These are phyloP conservation scores for Circinella umbellata DNA, from an alignment of 371 early-diverging fungal species.

Conservation along the genomic window DNA sequence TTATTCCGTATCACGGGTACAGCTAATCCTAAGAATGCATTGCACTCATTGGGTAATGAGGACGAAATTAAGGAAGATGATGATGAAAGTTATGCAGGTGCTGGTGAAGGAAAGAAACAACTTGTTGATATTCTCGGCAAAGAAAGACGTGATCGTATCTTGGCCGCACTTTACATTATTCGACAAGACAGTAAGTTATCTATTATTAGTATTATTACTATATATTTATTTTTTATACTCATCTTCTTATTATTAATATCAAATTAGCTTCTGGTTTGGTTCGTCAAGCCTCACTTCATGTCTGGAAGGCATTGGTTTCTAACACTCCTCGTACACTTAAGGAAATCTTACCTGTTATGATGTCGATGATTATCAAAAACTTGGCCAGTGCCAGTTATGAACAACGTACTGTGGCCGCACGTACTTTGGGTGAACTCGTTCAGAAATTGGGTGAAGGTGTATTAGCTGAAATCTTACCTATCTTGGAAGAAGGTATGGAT, in stretches of 20 bases:
- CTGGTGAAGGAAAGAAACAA: conserved; percentile 72
- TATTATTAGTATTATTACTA: not conserved
- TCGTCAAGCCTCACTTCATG: conserved; percentile 86
- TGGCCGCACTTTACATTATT: conserved; percentile 93
- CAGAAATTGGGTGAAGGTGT: conserved; percentile 93
- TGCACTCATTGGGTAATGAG: conserved; percentile 46
- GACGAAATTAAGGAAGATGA: conserved; percentile 54
- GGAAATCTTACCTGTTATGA: conserved; percentile 89
- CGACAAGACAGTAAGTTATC: conserved; percentile 69
- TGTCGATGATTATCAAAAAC: conserved; percentile 83
- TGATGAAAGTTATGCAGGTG: conserved; percentile 57
- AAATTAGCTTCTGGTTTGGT: conserved; percentile 72
- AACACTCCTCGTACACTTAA: conserved; percentile 97
- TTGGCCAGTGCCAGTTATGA: conserved; percentile 79
- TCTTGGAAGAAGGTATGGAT: conserved; percentile 81
- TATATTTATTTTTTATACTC: not conserved
- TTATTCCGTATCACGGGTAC: conserved; percentile 91
- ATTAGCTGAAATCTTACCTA: conserved; percentile 86
- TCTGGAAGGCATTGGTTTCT: conserved; percentile 94
- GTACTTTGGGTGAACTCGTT: conserved; percentile 94
- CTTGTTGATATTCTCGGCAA: conserved; percentile 85
- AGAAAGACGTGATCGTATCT: conserved; percentile 85
- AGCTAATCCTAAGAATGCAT: conserved; percentile 57
- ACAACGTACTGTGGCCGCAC: conserved; percentile 82
- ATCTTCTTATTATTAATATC: not conserved